Percentiles rank a stretch among this genome's conserved stretches.
These are phyloP conservation scores for Globisporangium acanthophoron DNA, from an alignment of 352 stramenopile genomes.

Conservation along the genomic window DNA sequence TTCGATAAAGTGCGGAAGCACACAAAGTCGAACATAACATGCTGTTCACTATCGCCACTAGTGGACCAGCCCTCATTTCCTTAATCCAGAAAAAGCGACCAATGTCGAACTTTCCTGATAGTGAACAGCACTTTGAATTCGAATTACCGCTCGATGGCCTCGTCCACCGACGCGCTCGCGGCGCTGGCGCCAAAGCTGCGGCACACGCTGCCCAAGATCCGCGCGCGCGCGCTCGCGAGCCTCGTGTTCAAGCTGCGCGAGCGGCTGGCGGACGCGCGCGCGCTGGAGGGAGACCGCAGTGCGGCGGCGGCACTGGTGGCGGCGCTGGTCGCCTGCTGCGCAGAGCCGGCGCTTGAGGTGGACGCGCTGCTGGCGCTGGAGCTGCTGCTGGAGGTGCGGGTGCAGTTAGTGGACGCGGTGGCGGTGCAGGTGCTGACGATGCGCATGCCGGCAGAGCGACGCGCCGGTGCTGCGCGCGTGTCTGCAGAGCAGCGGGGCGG, in stretches of 20 bases:
- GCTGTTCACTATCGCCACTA: no score
- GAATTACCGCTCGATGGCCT: neutral
- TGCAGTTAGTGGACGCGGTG: neutral
- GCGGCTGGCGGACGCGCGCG: conserved; percentile 29
- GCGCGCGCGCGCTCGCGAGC: conserved; percentile 43
- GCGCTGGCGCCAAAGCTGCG: conserved; percentile 52
- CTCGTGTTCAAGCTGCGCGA: conserved; percentile 67
- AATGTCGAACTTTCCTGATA: neutral
- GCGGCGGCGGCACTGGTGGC: conserved; percentile 27
- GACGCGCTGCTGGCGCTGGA: conserved; percentile 47
- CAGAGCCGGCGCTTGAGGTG: conserved; percentile 36
- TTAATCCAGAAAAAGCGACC: no score
- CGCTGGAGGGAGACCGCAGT: conserved; percentile 19
- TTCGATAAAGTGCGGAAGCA: no score
- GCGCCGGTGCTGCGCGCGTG: conserved; percentile 20
- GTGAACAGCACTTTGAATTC: neutral
- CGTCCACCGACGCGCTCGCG: no score
- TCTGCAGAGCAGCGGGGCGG: conserved; percentile 30
- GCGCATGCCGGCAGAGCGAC: conserved; percentile 2
- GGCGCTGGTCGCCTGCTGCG: conserved; percentile 32
- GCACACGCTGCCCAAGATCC: conserved; percentile 58
- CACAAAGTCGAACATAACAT: no score
- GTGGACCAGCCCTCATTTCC: no score
- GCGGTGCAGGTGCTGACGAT: neutral
- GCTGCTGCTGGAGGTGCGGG: conserved; percentile 24